Evolutionary conservation across 768 basidiomycete genomes (phyloP), one percentile per base, ranked within the genome.

Genomic region (Udeniomyces megalosporus): DNA sequence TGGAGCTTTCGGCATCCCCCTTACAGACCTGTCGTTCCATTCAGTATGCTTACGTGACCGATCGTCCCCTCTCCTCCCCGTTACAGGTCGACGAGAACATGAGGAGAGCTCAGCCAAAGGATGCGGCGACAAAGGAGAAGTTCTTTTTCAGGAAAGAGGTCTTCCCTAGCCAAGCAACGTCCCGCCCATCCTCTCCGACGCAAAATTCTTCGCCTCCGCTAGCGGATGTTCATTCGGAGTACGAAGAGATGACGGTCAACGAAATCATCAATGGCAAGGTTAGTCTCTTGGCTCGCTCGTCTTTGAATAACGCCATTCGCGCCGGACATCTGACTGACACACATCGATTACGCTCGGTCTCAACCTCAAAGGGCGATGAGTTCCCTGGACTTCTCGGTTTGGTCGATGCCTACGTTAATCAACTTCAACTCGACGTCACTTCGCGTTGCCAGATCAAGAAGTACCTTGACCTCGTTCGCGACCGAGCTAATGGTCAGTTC

Each of bases 181-280:
- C 54, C 17, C 55, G 42, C 24, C 42, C 55, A 3, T 26, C 42
- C 28, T 31, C 55, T 10, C 42, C 38, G 11, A 51, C 54, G 22
- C 53, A 45, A 14, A 24, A 46, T 3, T 20, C 46, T 10, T 29
- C 61, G 61, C 61, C 61, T 42, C 38, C 38, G 34, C 31, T n/a
- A 15, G 6, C 22, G 55, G 61, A 24, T 11, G 65, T 42, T 66
- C 68, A 84, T 42, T 82, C 88, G 7, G 91, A 96, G 73, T 92
- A 88, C 66, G 88, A 84, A 68, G 88, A 93, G 71, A 91, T 93
- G 84, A 81, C 85, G 0, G 80, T 96, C 72, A 77, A 88, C 64
- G 89, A 96, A 74, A 87, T 97, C 55, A 84, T 99, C 74, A 88
- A 86, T 68, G 95, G 95, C n/a, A 86, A 87, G 80, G 86, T 84